phyloP scores from a whole-genome alignment of 257 asterid genomes.

The Solanum chmielewskii region DNA sequence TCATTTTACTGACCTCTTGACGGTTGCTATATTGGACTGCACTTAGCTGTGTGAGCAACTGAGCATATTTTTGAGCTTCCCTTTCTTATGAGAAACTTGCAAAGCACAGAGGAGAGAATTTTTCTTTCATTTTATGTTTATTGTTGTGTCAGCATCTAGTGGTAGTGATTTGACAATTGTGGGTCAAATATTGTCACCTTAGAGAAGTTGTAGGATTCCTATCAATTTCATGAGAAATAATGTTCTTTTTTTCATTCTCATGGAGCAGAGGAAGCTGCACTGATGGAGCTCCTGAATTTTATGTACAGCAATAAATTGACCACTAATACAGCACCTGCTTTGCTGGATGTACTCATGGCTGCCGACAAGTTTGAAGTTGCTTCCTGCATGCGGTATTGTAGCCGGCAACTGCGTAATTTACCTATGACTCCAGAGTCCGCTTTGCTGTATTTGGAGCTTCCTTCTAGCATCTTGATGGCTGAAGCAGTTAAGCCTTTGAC shows the following conservation, averaged over 20 bases:
- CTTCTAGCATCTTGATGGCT: slow-evolving; percentile 76
- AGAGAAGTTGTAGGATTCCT: not conserved
- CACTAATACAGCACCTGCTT: slow-evolving; percentile 60
- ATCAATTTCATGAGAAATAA: not conserved
- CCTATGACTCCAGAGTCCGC: slow-evolving; percentile 92
- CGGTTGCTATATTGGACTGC: not conserved
- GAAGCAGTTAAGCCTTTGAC: slow-evolving; percentile 94
- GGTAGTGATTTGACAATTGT: not conserved
- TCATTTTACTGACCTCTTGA: not conserved
- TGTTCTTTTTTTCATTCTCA: slow-evolving; percentile 1
- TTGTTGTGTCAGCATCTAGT: not conserved
- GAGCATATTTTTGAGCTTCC: not conserved
- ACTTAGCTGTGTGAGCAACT: not conserved
- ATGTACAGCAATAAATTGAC: slow-evolving; percentile 77
- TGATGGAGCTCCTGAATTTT: slow-evolving; percentile 94
- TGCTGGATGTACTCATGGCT: slow-evolving; percentile 88
- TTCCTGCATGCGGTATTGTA: slow-evolving; percentile 93
- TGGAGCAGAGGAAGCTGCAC: slow-evolving; percentile 90
- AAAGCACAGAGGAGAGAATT: not conserved
- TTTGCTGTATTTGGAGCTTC: slow-evolving; percentile 79
- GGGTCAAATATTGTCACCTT: not conserved
- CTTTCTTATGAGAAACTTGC: not conserved
- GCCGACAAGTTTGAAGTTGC: slow-evolving; percentile 99
- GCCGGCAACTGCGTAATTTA: slow-evolving; percentile 65
- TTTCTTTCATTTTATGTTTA: not conserved